These are phyloP conservation scores for Vinca minor DNA, from an alignment of 257 asterid genomes.

Conservation along the genomic window DNA sequence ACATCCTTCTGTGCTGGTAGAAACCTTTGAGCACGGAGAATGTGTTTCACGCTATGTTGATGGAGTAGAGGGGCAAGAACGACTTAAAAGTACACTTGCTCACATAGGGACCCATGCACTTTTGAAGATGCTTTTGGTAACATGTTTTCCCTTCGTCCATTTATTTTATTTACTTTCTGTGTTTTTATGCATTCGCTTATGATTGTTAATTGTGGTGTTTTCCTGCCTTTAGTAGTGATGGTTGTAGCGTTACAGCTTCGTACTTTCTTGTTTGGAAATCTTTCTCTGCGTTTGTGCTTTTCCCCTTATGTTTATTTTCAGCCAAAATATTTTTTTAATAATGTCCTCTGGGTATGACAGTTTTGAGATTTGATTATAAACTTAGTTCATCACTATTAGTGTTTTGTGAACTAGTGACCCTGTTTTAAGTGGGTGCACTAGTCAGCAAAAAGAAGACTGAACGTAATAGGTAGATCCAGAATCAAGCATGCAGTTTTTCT, in stretches of 20 bases:
- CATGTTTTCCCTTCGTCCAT: neutral
- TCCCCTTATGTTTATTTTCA: too few relatives aligned
- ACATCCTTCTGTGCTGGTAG: slow-evolving; percentile 88
- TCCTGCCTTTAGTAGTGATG: neutral
- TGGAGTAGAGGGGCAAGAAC: slow-evolving; percentile 51
- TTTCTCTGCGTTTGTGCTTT: neutral
- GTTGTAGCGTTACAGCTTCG: neutral
- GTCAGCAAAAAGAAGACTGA: too few relatives aligned
- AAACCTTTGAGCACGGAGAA: slow-evolving; percentile 82
- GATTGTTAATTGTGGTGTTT: neutral
- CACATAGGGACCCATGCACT: slow-evolving; percentile 88
- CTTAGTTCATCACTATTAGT: neutral
- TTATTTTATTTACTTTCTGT: neutral
- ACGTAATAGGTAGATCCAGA: too few relatives aligned
- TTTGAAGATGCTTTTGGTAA: slow-evolving; percentile 41
- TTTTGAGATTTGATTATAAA: neutral
- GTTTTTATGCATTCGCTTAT: neutral
- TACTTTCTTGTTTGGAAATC: neutral
- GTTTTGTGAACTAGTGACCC: neutral
- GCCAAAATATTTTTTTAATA: too few relatives aligned
- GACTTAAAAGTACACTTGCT: slow-evolving; percentile 68
- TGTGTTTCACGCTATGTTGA: slow-evolving; percentile 69
- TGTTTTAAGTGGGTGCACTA: too few relatives aligned
- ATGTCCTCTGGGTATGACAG: too few relatives aligned
- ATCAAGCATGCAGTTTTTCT: too few relatives aligned